Evolutionary conservation across 164 flowering plant species (phyloP).

Genomic region (Piper betle): DNA sequence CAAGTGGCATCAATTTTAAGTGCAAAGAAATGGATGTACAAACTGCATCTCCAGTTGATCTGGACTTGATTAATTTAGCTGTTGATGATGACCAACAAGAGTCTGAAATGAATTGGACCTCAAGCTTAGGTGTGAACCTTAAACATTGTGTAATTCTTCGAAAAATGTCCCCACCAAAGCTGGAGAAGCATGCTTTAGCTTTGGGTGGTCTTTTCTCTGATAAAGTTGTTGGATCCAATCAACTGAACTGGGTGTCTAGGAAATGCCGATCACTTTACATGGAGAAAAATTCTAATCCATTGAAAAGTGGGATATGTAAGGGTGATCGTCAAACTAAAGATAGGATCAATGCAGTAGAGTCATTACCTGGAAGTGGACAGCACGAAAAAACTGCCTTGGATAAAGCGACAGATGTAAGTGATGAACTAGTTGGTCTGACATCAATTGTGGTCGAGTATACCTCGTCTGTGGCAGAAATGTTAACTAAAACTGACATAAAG

Average conservation of each 20-base stretch:
- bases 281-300: constrained; percentile 9
- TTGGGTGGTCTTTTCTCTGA: constrained; percentile 43
- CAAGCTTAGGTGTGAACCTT: constrained; percentile 60
- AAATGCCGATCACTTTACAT: constrained; percentile 52
- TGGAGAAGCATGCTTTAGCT: constrained; percentile 40
- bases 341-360: constrained; percentile 5
- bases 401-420: not conserved
- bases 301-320: constrained; percentile 23
- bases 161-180: constrained; percentile 38
- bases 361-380: constrained; percentile 4
- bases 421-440: not conserved
- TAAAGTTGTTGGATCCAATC: constrained; percentile 14
- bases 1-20: constrained; percentile 32
- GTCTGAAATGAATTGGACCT: constrained; percentile 77
- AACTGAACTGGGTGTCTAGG: constrained; percentile 49
- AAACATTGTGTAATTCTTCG: constrained; percentile 43
- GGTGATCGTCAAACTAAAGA: constrained; percentile 10
- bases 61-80: constrained; percentile 66
- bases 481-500: constrained; percentile 3
- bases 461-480: not conserved
- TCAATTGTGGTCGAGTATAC: not conserved
- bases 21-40: constrained; percentile 41
- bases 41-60: constrained; percentile 56
- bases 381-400: constrained; percentile 4
- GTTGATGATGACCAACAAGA: constrained; percentile 48